These are phyloP conservation scores for Lachancea fermentati DNA, from an alignment of 805 yeast genomes.

Conservation along the genomic window DNA sequence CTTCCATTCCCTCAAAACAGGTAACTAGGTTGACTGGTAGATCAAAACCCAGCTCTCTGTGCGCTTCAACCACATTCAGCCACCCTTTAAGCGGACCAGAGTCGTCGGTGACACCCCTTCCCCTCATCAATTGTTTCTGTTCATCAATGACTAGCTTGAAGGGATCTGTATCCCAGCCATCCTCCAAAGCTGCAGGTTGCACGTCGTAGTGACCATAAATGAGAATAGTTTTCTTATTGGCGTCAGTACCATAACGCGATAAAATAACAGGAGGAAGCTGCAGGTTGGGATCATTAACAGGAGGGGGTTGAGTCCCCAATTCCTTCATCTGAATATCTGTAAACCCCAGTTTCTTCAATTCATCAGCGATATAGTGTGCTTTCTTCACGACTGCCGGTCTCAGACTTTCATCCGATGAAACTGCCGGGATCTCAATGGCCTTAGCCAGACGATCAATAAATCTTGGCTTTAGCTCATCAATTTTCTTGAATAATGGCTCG, in stretches of 20 bases:
- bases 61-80: conserved; percentile 91
- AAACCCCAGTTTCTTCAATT: conserved; percentile 71
- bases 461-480: conserved; percentile 67
- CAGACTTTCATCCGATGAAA: conserved; percentile 81
- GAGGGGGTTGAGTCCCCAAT: conserved; percentile 89
- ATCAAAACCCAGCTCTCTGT: conserved; percentile 73
- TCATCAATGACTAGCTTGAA: conserved; percentile 61
- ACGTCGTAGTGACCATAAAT: conserved; percentile 98
- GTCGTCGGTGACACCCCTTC: conserved; percentile 96
- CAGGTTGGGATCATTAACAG: conserved; percentile 59
- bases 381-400: conserved; percentile 88
- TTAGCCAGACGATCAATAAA: conserved; percentile 66
- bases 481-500: conserved; percentile 41
- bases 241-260: conserved; percentile 78
- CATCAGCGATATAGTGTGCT: conserved; percentile 72
- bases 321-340: conserved; percentile 75
- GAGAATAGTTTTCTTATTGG: conserved; percentile 78
- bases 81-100: conserved; percentile 98
- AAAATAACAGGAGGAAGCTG: conserved; percentile 93
- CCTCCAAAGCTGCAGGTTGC: conserved; percentile 88
- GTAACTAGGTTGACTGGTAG: conserved; percentile 89
- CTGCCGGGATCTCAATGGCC: conserved; percentile 95
- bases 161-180: conserved; percentile 96
- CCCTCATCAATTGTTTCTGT: conserved; percentile 65
- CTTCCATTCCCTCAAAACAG: conserved; percentile 99